Percentiles rank a stretch among this genome's conserved stretches.
phyloP scores from a whole-genome alignment of 495 filamentous ascomycete genomes.

The Trichoderma erinaceum region DNA sequence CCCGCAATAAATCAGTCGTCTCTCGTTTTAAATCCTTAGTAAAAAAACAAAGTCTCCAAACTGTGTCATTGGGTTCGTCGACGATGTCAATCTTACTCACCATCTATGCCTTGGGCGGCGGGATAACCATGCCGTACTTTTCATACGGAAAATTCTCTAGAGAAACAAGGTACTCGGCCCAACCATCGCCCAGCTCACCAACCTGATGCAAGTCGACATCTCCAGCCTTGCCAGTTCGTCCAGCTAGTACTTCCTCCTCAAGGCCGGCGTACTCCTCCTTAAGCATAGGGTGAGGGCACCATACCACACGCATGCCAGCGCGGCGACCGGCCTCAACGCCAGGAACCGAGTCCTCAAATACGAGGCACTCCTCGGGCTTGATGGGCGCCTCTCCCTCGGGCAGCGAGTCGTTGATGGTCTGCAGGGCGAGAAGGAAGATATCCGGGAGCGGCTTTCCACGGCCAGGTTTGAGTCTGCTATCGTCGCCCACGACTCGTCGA shows the following conservation, averaged over 20 bases:
- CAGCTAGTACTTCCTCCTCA: conserved; percentile 79
- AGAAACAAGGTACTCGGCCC: conserved; percentile 55
- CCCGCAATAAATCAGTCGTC: too few species aligned
- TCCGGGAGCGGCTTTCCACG: conserved; percentile 91
- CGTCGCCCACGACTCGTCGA: conserved; percentile 78
- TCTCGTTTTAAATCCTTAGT: too few species aligned
- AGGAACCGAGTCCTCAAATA: conserved; percentile 92
- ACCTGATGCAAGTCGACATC: conserved; percentile 45
- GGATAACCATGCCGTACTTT: conserved; percentile 58
- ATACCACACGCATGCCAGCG: conserved; percentile 92
- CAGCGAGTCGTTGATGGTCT: conserved; percentile 72
- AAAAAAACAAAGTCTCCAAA: too few species aligned
- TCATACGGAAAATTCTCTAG: conserved; percentile 69
- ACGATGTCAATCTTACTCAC: too few species aligned
- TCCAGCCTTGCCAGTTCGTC: conserved; percentile 60
- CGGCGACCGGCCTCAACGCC: conserved; percentile 87
- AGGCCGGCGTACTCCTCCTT: conserved; percentile 66
- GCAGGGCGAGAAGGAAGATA: conserved; percentile 84
- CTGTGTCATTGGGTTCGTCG: background rate
- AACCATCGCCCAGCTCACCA: conserved; percentile 65
- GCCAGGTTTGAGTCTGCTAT: conserved; percentile 68
- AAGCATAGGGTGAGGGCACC: conserved; percentile 82
- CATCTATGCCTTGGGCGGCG: conserved; percentile 16
- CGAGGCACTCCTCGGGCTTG: conserved; percentile 78
- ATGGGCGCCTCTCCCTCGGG: conserved; percentile 61